phyloP scores from a whole-genome alignment of 805 yeast genomes.

The Yarrowia porcina region DNA sequence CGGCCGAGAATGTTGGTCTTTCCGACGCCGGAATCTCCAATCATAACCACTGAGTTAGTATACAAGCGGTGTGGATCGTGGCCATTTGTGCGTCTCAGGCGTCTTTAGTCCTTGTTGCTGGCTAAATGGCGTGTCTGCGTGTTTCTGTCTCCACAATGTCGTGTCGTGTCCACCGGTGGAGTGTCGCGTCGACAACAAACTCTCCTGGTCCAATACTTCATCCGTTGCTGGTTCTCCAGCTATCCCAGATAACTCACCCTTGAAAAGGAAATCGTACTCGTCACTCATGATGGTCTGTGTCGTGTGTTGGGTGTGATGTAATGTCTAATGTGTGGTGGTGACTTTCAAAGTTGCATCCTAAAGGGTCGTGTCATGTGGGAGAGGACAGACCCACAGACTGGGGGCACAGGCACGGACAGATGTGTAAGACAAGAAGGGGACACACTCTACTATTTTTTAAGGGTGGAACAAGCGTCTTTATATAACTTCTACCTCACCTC shows the following conservation, averaged over 20 bases:
- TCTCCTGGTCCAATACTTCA: too few relatives aligned
- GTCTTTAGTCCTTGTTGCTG: not conserved
- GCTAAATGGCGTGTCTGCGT: not conserved
- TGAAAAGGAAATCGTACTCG: slow-evolving; percentile 90
- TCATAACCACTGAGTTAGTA: slow-evolving; percentile 62
- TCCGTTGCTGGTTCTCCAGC: too few relatives aligned
- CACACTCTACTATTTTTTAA: not conserved
- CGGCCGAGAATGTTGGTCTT: slow-evolving; percentile 90
- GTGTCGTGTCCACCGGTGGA: not conserved
- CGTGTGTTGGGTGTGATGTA: slow-evolving; percentile 19
- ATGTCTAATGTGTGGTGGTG: slow-evolving; percentile 7
- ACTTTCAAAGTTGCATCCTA: slow-evolving; percentile 20
- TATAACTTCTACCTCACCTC: not conserved
- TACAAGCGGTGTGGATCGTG: not conserved
- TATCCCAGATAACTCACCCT: slow-evolving; percentile 40
- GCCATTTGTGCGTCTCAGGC: not conserved
- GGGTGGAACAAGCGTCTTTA: not conserved
- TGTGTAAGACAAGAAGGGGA: not conserved
- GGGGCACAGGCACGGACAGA: not conserved
- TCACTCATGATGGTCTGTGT: slow-evolving; percentile 44
- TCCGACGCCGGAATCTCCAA: slow-evolving; percentile 97
- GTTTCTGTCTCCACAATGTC: not conserved
- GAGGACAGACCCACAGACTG: not conserved
- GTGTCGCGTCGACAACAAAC: not conserved
- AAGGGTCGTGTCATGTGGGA: slow-evolving; percentile 12